Evolutionary conservation across 176 grass and related monocot species (phyloP).

Genomic region (Zea luxurians): DNA sequence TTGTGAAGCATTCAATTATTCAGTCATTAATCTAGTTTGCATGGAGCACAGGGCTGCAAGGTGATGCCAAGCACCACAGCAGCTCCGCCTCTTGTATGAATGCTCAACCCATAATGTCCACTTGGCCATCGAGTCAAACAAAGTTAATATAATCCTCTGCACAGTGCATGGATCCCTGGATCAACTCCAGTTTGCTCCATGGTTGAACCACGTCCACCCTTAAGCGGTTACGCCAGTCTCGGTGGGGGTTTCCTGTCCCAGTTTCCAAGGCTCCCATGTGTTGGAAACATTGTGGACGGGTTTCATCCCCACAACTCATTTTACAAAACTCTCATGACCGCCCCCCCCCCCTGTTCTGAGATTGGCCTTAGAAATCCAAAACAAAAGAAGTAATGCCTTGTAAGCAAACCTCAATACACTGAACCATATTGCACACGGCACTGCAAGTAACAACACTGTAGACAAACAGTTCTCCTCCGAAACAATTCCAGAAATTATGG

Average conservation of each 20-base stretch:
- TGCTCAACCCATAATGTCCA: not conserved
- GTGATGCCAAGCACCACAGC: not conserved
- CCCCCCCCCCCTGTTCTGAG: not conserved
- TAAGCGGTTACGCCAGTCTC: too few species aligned
- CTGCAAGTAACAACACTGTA: not conserved
- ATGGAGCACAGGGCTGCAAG: not conserved
- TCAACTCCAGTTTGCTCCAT: not conserved
- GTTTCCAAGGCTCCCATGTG: not conserved
- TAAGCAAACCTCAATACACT: not conserved
- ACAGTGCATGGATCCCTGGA: not conserved
- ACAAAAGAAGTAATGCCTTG: not conserved
- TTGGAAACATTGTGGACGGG: not conserved
- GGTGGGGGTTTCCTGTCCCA: too few species aligned
- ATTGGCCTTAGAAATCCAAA: not conserved
- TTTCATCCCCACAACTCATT: not conserved
- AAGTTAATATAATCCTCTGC: not conserved
- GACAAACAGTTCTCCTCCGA: not conserved
- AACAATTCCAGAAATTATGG: not conserved
- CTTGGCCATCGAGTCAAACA: not conserved
- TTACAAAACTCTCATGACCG: not conserved
- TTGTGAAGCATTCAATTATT: slow-evolving; percentile 1
- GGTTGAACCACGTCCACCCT: not conserved
- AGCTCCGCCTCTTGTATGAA: not conserved
- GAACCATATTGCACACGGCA: not conserved
- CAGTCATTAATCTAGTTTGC: not conserved